Conservation (phyloP, 768 basidiomycete genomes). For the Sporobolomyces phaffii region DNA sequence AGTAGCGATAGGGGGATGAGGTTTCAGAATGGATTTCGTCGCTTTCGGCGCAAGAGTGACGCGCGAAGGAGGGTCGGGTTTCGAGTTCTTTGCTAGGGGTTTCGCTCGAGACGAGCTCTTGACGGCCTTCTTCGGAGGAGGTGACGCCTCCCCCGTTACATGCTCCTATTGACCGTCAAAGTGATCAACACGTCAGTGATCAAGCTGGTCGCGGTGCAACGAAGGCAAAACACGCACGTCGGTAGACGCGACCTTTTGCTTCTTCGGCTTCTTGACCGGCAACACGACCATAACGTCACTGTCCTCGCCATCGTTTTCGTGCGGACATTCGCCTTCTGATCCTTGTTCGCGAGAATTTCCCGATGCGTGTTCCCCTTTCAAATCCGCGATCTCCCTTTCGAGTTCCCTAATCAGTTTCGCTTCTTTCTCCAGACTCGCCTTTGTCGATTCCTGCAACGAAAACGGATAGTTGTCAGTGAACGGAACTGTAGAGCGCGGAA, state of each 20-base stretch:
- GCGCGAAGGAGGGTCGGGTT: neutral
- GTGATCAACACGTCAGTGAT: neutral
- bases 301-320: neutral
- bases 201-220: neutral
- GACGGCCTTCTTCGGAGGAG: neutral
- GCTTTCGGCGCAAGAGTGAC: neutral
- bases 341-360: too few species aligned
- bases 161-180: neutral
- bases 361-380: too few species aligned
- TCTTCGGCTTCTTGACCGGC: constrained; percentile 1
- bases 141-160: neutral
- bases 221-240: too few species aligned
- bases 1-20: neutral
- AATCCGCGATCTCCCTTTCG: too few species aligned
- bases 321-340: neutral
- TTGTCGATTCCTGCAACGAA: neutral
- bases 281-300: neutral
- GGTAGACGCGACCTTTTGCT: neutral
- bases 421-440: neutral
- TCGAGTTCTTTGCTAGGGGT: neutral
- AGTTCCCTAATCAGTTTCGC: too few species aligned
- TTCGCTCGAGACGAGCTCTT: too few species aligned
- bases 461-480: neutral
- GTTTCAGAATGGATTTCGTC: constrained; percentile 4
- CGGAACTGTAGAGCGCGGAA: neutral